phyloP scores from a whole-genome alignment of 1,139 yeast genomes.

The Suhomyces chickasaworum region DNA sequence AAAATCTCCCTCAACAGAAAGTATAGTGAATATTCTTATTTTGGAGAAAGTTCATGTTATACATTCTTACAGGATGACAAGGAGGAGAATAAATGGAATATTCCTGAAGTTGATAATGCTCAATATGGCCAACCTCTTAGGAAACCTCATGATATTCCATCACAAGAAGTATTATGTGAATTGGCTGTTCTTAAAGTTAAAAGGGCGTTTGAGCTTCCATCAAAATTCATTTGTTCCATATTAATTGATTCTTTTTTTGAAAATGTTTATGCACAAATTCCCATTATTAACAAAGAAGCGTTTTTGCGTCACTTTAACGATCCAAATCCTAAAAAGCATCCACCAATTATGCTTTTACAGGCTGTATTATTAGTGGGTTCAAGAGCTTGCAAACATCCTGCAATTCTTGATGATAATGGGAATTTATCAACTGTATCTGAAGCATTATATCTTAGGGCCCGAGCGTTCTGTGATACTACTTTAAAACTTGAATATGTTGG shows the following conservation, averaged over 20 bases:
- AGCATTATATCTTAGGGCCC: constrained; percentile 14
- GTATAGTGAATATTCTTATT: constrained; percentile 7
- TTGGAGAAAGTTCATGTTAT: constrained; percentile 8
- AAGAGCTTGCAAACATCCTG: constrained; percentile 17
- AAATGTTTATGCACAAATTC: constrained; percentile 16
- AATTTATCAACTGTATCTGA: constrained; percentile 10
- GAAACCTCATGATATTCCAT: constrained; percentile 7
- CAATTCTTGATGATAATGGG: constrained; percentile 16
- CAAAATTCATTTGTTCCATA: constrained; percentile 12
- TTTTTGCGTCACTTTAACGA: constrained; percentile 18
- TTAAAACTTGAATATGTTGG: constrained; percentile 19
- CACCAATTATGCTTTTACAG: constrained; percentile 19
- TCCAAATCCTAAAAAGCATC: constrained; percentile 17
- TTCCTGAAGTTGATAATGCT: constrained; percentile 1
- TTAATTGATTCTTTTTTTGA: constrained; percentile 8
- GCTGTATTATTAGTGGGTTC: constrained; percentile 18
- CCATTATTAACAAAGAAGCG: constrained; percentile 17
- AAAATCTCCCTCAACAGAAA: constrained; percentile 4
- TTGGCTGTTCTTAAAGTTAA: constrained; percentile 17
- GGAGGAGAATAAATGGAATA: constrained; percentile 5
- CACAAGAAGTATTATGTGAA: constrained; percentile 17
- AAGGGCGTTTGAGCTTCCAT: constrained; percentile 18
- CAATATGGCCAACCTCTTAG: constrained; percentile 4
- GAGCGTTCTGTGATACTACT: constrained; percentile 17
- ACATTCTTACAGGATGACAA: constrained; percentile 5